Percentiles rank a stretch among this genome's conserved stretches.
phyloP scores from a whole-genome alignment of 2,329 filamentous ascomycete species.

The Sarocladium brachiariae region DNA sequence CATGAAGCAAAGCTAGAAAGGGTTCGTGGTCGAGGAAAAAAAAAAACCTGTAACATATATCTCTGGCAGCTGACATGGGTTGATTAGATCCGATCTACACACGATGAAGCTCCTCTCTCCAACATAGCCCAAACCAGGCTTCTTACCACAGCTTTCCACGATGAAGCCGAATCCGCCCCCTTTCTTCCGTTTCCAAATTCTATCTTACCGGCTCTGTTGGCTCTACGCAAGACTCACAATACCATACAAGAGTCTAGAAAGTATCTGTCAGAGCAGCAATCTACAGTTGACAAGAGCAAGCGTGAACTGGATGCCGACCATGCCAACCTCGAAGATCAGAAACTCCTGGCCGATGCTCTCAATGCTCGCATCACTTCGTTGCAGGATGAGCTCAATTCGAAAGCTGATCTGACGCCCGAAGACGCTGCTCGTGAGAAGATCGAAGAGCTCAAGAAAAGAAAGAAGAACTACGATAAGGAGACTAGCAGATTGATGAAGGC shows the following conservation, averaged over 20 bases:
- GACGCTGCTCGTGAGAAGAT: conserved; percentile 58
- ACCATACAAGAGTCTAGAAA: conserved; percentile 58
- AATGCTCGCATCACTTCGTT: conserved; percentile 53
- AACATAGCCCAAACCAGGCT: conserved; percentile 28
- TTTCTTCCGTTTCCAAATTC: conserved; percentile 62
- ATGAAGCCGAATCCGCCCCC: conserved; percentile 53
- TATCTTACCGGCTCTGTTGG: conserved; percentile 63
- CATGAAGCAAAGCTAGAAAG: conserved; percentile 43
- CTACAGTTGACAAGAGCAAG: conserved; percentile 35
- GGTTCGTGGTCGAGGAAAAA: conserved; percentile 28
- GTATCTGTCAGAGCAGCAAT: conserved; percentile 43
- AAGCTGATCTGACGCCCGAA: conserved; percentile 50
- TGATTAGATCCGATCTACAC: conserved; percentile 21
- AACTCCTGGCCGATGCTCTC: conserved; percentile 45
- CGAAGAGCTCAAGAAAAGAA: conserved; percentile 52
- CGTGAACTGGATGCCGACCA: conserved; percentile 44
- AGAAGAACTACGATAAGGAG: conserved; percentile 52
- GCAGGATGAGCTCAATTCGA: conserved; percentile 47
- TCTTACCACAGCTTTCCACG: conserved; percentile 60
- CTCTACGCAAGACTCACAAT: conserved; percentile 59
- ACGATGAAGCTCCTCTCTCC: conserved; percentile 19
- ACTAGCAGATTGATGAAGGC: conserved; percentile 54
- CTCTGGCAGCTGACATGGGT: not conserved
- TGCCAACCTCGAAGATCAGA: conserved; percentile 46
- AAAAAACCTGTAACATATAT: not conserved